Base-by-base conservation (phyloP, 805 yeast species). In the Clavispora asparagi region DNA sequence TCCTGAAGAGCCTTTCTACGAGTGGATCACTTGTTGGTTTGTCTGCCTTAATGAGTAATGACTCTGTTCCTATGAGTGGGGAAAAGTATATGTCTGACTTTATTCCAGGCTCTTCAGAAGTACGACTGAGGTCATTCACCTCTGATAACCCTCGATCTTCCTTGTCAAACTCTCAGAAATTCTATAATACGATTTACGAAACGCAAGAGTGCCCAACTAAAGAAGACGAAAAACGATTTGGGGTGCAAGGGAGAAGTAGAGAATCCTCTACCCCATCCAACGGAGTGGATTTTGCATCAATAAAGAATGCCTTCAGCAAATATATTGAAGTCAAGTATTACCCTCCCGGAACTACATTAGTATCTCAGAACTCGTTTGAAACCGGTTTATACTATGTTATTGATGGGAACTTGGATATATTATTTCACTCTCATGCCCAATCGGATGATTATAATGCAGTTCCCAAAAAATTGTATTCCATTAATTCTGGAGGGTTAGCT, bases 311-410 rank as follows among this genome's bases (percentile, higher is more conserved):
- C 26, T 77, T 88, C 53, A 76, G 88, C 1, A 75, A 79, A 33
- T 72, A 69, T 7, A 62, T 92, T 31, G 81, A 83, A 43, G 67
- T 91, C 8, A 67, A 77, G 48, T 74, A 68, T 51, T 71, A 73
- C 48, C 67, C 75, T 11, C 73, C 81, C 28, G 87, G 82, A 5
- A 62, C 81, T 1, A 70, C 71, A 1, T 55, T 92, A 1, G 79
- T 86, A 10, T 75, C 80, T 44, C 87, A 86, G 50, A 81, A 84
- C 42, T 77, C 82, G 12, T 73, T 76, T 41, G 80, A 83, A 40
- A 79, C 83, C 1, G 99, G 98, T 0, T 61, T 92, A 11, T 88
- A 73, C 59, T 92, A 85, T 58, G 83, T 92, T 5, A 78, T 92
- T 42, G 85, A 84, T 45, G 99, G 99, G 2, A 56, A 73, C 6